Evolutionary conservation across 2,329 filamentous ascomycete species (phyloP).

Genomic region (Penicillium sp.): DNA sequence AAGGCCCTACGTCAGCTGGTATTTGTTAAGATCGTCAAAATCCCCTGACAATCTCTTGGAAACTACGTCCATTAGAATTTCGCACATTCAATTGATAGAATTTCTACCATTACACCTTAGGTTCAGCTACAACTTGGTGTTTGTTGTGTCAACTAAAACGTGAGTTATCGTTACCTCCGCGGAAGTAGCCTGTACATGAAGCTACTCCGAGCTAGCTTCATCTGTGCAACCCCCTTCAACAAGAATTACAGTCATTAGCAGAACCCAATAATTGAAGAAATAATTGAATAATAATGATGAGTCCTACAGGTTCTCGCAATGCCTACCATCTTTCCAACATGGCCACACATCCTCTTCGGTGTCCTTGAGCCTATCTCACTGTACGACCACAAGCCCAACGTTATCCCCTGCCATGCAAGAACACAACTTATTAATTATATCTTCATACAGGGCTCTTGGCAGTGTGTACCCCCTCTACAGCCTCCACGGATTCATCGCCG

Average conservation of each 20-base stretch:
- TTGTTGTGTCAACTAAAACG: not conserved
- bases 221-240: not conserved
- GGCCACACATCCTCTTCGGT: slow-evolving; percentile 67
- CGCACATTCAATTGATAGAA: not conserved
- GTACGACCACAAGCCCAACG: slow-evolving; percentile 44
- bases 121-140: not conserved
- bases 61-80: not conserved
- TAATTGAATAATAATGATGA: slow-evolving; percentile 1
- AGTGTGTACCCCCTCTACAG: slow-evolving; percentile 57
- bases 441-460: slow-evolving; percentile 55
- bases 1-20: slow-evolving; percentile 14
- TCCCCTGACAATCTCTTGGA: slow-evolving; percentile 2
- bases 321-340: slow-evolving; percentile 56
- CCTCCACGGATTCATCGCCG: slow-evolving; percentile 62
- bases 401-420: slow-evolving; percentile 1
- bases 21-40: not conserved
- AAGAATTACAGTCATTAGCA: not conserved
- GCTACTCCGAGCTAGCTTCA: not conserved
- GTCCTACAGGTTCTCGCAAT: slow-evolving; percentile 15
- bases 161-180: not conserved
- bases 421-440: slow-evolving; percentile 6
- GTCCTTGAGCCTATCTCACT: slow-evolving; percentile 67
- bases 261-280: not conserved
- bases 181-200: not conserved
- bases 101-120: not conserved